These are phyloP conservation scores for Domatiomyces globalis DNA, from an alignment of 2,329 filamentous ascomycete genomes.

Conservation along the genomic window DNA sequence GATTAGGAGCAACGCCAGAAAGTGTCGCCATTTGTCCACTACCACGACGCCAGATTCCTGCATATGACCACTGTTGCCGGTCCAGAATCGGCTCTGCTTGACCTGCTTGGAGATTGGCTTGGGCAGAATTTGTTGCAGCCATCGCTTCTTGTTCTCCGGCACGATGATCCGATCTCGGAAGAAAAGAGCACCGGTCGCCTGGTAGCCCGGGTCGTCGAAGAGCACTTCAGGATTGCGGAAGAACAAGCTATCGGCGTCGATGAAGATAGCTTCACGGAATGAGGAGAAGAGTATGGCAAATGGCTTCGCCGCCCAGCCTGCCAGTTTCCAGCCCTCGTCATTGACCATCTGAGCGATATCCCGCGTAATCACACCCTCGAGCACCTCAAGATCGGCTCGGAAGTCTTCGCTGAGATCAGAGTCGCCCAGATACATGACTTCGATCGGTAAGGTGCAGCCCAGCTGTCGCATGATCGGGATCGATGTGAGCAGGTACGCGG, in stretches of 20 bases:
- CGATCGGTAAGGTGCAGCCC: conserved; percentile 17
- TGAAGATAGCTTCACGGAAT: conserved; percentile 35
- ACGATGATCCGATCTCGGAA: conserved; percentile 34
- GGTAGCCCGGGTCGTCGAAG: conserved; percentile 32
- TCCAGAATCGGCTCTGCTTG: conserved; percentile 22
- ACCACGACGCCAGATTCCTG: conserved; percentile 36
- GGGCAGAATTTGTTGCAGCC: conserved; percentile 31
- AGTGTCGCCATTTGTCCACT: conserved; percentile 35
- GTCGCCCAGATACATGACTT: conserved; percentile 27
- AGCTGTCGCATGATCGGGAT: conserved; percentile 22
- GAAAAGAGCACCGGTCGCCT: conserved; percentile 32
- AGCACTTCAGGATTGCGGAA: conserved; percentile 29
- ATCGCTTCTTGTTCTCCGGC: conserved; percentile 25
- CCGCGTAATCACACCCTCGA: conserved; percentile 31
- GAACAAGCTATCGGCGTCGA: conserved; percentile 34
- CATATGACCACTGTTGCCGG: conserved; percentile 16
- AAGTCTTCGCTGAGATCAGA: conserved; percentile 31
- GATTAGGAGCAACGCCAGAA: conserved; percentile 30
- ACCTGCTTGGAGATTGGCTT: conserved; percentile 30
- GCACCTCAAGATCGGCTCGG: conserved; percentile 28
- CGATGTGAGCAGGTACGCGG: conserved; percentile 30
- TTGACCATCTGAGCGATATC: conserved; percentile 33
- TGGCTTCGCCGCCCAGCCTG: conserved; percentile 35
- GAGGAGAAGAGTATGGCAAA: conserved; percentile 34
- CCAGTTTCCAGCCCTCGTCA: conserved; percentile 31